Conservation (phyloP, 2,329 filamentous ascomycete genomes). For the Sarocladium strictum region DNA sequence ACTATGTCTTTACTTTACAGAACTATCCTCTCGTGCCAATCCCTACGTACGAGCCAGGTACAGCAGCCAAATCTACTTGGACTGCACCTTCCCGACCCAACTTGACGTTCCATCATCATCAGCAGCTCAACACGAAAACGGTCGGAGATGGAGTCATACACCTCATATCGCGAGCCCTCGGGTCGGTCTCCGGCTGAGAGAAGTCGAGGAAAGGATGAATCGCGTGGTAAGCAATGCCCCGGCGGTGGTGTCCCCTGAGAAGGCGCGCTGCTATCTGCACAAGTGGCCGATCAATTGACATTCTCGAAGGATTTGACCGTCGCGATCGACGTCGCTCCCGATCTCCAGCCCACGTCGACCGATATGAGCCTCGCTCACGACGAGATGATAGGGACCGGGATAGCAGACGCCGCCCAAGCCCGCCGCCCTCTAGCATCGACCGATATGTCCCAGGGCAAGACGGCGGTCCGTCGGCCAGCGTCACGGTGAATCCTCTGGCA, state of each 20-base stretch:
- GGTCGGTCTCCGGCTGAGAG: constrained; percentile 49
- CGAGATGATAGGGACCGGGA: constrained; percentile 63
- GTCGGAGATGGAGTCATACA: constrained; percentile 47
- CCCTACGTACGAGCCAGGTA: background rate
- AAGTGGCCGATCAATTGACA: background rate
- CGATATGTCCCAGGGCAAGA: constrained; percentile 77
- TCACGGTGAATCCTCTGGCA: constrained; percentile 57
- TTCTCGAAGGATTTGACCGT: constrained; percentile 46
- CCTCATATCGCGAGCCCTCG: constrained; percentile 44
- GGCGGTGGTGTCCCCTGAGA: background rate
- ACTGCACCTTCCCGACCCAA: background rate
- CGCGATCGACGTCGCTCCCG: constrained; percentile 60
- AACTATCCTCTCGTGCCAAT: background rate
- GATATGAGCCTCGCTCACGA: constrained; percentile 67
- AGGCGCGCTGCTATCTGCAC: background rate
- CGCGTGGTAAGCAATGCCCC: constrained; percentile 22
- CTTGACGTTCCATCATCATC: background rate
- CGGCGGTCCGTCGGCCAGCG: constrained; percentile 34
- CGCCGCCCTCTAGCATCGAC: constrained; percentile 69
- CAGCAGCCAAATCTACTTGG: background rate
- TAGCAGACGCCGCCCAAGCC: constrained; percentile 55
- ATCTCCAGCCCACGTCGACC: constrained; percentile 62
- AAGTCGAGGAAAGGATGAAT: constrained; percentile 44
- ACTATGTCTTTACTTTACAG: constrained; percentile 15
- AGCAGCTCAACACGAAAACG: background rate